Percentiles rank a stretch among this genome's conserved stretches.
Evolutionary conservation across 2,329 filamentous ascomycete genomes (phyloP).

Genomic region (Hypoxylon sp.): DNA sequence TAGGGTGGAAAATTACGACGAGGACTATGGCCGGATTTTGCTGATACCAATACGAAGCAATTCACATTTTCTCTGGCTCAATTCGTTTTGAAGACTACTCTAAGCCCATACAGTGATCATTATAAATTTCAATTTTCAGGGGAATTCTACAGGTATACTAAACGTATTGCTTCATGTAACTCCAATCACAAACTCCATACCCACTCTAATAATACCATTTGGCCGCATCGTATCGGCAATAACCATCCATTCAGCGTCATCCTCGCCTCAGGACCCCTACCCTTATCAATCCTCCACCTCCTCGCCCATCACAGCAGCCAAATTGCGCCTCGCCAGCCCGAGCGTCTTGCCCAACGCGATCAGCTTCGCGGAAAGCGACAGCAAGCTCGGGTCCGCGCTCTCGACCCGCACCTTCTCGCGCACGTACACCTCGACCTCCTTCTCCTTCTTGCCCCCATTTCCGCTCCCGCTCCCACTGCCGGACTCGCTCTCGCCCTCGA

Average conservation of each 20-base stretch:
- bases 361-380: constrained; percentile 87
- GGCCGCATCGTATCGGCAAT: background rate
- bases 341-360: constrained; percentile 82
- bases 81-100: background rate
- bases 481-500: constrained; percentile 22
- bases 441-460: constrained; percentile 8
- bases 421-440: constrained; percentile 78
- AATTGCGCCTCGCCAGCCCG: constrained; percentile 76
- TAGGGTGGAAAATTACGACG: constrained; percentile 7
- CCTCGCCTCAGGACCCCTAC: background rate
- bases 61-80: constrained; percentile 5
- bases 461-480: background rate
- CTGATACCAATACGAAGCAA: constrained; percentile 36
- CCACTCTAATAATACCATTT: constrained; percentile 9
- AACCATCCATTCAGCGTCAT: background rate
- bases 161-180: constrained; percentile 14
- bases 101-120: background rate
- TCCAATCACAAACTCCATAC: constrained; percentile 7
- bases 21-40: constrained; percentile 5
- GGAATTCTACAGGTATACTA: background rate
- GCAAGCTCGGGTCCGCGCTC: constrained; percentile 87
- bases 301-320: constrained; percentile 84
- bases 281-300: constrained; percentile 56
- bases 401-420: constrained; percentile 92
- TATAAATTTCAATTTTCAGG: background rate